Conservation (phyloP, 495 filamentous ascomycete species). For the Penicillium coffeae region DNA sequence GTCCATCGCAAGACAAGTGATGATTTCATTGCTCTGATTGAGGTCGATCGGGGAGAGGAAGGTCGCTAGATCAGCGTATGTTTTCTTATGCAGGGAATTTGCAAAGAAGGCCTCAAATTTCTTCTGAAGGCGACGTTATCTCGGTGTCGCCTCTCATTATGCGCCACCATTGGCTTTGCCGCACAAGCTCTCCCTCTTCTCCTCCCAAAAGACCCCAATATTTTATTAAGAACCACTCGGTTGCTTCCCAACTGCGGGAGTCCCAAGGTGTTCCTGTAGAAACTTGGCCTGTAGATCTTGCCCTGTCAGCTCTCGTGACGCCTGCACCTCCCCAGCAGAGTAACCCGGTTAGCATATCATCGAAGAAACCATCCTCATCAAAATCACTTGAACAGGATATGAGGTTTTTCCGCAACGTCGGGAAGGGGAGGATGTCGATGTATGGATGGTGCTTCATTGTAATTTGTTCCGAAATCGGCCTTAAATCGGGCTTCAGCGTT, state of each 20-base stretch:
- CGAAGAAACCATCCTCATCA: slow-evolving; percentile 24
- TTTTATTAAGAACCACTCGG: slow-evolving; percentile 27
- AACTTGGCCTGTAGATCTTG: slow-evolving; percentile 14
- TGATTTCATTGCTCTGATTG: too few relatives aligned
- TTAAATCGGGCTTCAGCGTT: slow-evolving; percentile 23
- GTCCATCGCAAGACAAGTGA: too few relatives aligned
- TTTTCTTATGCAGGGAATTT: too few relatives aligned
- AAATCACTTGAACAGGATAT: slow-evolving; percentile 12
- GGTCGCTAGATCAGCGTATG: too few relatives aligned
- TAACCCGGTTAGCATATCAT: slow-evolving; percentile 20
- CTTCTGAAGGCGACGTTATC: neutral
- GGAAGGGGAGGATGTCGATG: slow-evolving; percentile 27
- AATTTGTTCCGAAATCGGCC: slow-evolving; percentile 25
- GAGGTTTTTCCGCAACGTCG: slow-evolving; percentile 23
- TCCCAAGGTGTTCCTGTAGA: slow-evolving; percentile 30
- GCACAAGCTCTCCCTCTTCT: slow-evolving; percentile 27
- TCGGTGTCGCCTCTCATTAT: slow-evolving; percentile 14
- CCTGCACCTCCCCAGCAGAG: slow-evolving; percentile 27
- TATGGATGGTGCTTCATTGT: slow-evolving; percentile 23
- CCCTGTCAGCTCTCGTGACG: slow-evolving; percentile 17
- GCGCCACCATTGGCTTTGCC: slow-evolving; percentile 30
- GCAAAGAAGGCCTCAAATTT: neutral
- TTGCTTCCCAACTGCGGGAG: slow-evolving; percentile 26
- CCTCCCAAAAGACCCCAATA: slow-evolving; percentile 30
- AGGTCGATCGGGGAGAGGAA: too few relatives aligned